Percentiles rank a stretch among this genome's conserved stretches.
Evolutionary conservation across 139 green algal species (phyloP).

Genomic region (Pseudopediastrum boryanum): DNA sequence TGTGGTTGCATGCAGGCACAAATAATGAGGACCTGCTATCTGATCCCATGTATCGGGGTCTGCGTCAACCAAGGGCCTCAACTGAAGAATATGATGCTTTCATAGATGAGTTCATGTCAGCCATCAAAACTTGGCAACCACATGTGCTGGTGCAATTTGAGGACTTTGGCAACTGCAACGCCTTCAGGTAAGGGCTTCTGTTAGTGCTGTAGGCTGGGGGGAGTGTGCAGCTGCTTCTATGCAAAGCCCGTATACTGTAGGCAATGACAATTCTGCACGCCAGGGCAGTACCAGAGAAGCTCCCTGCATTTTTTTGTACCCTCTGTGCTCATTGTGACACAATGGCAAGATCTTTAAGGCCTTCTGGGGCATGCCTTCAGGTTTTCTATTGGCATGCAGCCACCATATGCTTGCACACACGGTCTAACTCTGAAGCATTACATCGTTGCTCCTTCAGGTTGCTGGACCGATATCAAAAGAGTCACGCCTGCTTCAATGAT

Average conservation of each 20-base stretch:
- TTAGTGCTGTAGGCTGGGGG: too few species aligned
- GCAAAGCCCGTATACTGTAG: too few species aligned
- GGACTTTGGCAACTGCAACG: constrained; percentile 53
- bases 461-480: constrained; percentile 60
- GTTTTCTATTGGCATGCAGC: too few species aligned
- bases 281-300: too few species aligned
- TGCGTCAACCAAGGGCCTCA: constrained; percentile 22
- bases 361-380: too few species aligned
- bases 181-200: constrained; percentile 40
- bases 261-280: too few species aligned
- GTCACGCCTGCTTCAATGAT: constrained; percentile 82
- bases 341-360: too few species aligned
- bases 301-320: too few species aligned
- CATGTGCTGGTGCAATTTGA: constrained; percentile 88
- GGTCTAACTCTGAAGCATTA: too few species aligned
- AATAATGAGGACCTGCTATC: constrained; percentile 75
- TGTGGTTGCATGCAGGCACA: constrained; percentile 89
- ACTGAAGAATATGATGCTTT: constrained; percentile 58
- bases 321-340: too few species aligned
- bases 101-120: constrained; percentile 67
- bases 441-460: constrained; percentile 44
- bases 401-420: too few species aligned
- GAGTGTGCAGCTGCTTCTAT: too few species aligned
- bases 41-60: constrained; percentile 73
- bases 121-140: constrained; percentile 54